These are phyloP conservation scores for Aureobasidium sp. DNA, from an alignment of 2,329 filamentous ascomycete genomes.

Conservation along the genomic window DNA sequence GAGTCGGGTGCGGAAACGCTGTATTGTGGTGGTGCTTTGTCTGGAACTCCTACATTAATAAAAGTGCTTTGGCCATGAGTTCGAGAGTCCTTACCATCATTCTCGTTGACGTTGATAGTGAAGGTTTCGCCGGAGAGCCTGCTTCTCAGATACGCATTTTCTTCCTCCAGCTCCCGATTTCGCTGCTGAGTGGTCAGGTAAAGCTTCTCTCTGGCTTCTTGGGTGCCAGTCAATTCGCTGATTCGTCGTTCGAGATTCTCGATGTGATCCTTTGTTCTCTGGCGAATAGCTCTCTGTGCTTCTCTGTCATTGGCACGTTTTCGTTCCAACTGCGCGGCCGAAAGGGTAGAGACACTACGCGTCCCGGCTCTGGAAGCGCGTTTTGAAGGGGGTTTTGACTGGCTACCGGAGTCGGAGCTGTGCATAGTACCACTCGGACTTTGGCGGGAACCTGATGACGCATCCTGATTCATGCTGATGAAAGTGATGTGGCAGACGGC, in stretches of 20 bases:
- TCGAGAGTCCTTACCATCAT: neutral
- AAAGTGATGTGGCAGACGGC: neutral
- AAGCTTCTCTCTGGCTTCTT: conserved; percentile 42
- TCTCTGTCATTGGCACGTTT: conserved; percentile 56
- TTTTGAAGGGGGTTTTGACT: conserved; percentile 27
- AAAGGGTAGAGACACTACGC: conserved; percentile 51
- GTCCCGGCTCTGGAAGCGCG: conserved; percentile 49
- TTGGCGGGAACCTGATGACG: conserved; percentile 17
- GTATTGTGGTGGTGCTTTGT: conserved; percentile 15
- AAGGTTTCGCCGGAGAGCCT: conserved; percentile 41
- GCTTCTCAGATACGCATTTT: conserved; percentile 46
- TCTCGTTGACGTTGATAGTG: conserved; percentile 9
- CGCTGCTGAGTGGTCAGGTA: conserved; percentile 44
- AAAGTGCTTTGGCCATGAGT: too few relatives aligned
- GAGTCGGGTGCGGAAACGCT: conserved; percentile 1
- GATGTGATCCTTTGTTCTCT: conserved; percentile 53
- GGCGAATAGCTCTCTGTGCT: conserved; percentile 53
- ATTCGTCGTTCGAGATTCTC: conserved; percentile 50
- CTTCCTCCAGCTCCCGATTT: conserved; percentile 49
- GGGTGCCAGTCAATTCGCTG: conserved; percentile 44
- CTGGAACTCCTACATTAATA: neutral
- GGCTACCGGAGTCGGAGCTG: conserved; percentile 18
- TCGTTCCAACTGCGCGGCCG: conserved; percentile 51
- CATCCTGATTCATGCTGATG: conserved; percentile 20
- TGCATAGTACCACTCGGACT: conserved; percentile 16